A percentile compares a stretch with the other conserved stretches of the same genome.
phyloP scores from a whole-genome alignment of 1,139 yeast genomes.

The Saccharomyces hybrid region DNA sequence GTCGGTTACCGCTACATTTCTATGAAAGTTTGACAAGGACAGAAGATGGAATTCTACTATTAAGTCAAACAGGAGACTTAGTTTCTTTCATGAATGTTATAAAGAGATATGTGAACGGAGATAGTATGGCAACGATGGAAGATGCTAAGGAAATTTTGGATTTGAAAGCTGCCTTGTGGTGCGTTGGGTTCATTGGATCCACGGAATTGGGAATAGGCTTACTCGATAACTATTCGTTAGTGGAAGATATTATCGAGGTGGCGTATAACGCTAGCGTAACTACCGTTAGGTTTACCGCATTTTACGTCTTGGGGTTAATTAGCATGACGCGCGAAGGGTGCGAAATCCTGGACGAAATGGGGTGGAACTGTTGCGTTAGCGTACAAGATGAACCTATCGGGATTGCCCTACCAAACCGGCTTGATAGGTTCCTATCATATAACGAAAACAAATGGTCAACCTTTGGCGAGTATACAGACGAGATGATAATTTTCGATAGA shows the following conservation, averaged over 20 bases:
- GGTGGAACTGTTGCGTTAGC: slow-evolving; percentile 62
- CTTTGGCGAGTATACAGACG: slow-evolving; percentile 13
- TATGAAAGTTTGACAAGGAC: slow-evolving; percentile 76
- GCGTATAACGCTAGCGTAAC: slow-evolving; percentile 51
- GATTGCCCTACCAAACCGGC: slow-evolving; percentile 45
- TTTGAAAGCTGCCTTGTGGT: slow-evolving; percentile 81
- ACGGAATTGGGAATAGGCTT: slow-evolving; percentile 60
- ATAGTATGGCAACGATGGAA: slow-evolving; percentile 17
- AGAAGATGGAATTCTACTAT: slow-evolving; percentile 61
- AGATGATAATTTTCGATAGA: slow-evolving; percentile 15
- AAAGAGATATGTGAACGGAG: slow-evolving; percentile 31
- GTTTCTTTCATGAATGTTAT: slow-evolving; percentile 38
- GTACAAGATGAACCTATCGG: slow-evolving; percentile 48
- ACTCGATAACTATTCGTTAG: slow-evolving; percentile 52
- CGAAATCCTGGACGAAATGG: slow-evolving; percentile 72
- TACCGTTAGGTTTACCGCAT: slow-evolving; percentile 68
- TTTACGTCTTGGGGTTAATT: slow-evolving; percentile 68
- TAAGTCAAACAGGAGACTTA: slow-evolving; percentile 44
- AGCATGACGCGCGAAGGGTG: slow-evolving; percentile 70
- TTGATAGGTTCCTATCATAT: slow-evolving; percentile 25
- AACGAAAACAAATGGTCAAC: slow-evolving; percentile 20
- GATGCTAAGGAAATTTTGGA: slow-evolving; percentile 33
- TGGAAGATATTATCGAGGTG: slow-evolving; percentile 47
- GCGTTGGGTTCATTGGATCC: slow-evolving; percentile 76
- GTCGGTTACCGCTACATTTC: slow-evolving; percentile 55